A percentile compares a stretch with the other conserved stretches of the same genome.
These are phyloP conservation scores for Nakazawaea pomicola DNA, from an alignment of 805 yeast species.

Conservation along the genomic window DNA sequence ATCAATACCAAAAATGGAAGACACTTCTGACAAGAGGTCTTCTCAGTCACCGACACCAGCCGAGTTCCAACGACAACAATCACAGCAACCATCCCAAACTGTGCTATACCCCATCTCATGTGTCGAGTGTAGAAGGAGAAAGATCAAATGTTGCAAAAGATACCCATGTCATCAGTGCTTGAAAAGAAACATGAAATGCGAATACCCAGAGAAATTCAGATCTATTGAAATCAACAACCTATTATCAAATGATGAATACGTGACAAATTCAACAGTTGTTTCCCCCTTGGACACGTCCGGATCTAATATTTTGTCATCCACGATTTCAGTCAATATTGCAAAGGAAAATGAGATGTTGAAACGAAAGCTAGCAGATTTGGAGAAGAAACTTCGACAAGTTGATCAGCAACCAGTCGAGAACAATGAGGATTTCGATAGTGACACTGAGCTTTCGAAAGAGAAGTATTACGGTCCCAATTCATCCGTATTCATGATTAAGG, in stretches of 20 bases:
- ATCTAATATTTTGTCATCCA: constrained; percentile 12
- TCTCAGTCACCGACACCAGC: not conserved
- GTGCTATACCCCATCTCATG: constrained; percentile 26
- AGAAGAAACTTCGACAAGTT: constrained; percentile 10
- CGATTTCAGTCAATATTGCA: constrained; percentile 13
- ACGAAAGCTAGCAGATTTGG: constrained; percentile 22
- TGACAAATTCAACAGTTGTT: constrained; percentile 2
- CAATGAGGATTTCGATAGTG: constrained; percentile 13
- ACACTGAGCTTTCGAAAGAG: constrained; percentile 31
- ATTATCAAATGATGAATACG: constrained; percentile 7
- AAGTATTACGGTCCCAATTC: constrained; percentile 50
- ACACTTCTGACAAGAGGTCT: not conserved
- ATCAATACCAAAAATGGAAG: not conserved
- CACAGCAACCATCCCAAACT: not conserved
- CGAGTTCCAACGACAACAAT: not conserved
- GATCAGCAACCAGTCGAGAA: constrained; percentile 9
- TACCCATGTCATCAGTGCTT: constrained; percentile 39
- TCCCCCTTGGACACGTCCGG: constrained; percentile 14
- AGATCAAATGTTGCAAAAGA: constrained; percentile 28
- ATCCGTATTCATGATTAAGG: constrained; percentile 41
- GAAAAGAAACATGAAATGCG: constrained; percentile 33
- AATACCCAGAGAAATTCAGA: constrained; percentile 42
- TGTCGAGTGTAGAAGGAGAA: constrained; percentile 27
- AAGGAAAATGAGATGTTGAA: constrained; percentile 26
- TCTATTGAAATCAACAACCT: constrained; percentile 30